Conservation (phyloP, 1,139 yeast genomes). For the Sugiyamaella grinbergsii region DNA sequence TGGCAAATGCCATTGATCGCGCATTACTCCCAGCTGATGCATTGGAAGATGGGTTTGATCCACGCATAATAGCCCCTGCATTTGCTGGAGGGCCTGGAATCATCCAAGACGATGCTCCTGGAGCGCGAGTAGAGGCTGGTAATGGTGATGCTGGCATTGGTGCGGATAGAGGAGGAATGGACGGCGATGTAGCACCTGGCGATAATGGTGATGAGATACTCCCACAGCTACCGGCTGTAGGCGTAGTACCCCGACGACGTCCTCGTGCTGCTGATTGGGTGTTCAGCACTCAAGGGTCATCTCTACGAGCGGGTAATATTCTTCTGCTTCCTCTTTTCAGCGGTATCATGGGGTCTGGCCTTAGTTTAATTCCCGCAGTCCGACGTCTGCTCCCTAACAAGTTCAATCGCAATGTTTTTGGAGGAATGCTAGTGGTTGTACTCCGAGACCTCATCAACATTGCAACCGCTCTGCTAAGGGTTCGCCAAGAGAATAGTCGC, state of each 20-base stretch:
- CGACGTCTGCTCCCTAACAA: conserved; percentile 33
- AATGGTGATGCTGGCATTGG: background rate
- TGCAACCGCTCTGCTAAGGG: conserved; percentile 34
- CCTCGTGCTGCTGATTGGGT: conserved; percentile 36
- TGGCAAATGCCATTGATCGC: conserved; percentile 11
- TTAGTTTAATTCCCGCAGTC: conserved; percentile 29
- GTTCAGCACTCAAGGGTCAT: conserved; percentile 31
- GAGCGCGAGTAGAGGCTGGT: background rate
- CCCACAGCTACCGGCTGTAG: background rate
- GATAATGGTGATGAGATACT: background rate
- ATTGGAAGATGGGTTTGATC: background rate
- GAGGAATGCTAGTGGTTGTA: conserved; percentile 47
- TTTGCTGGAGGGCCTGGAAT: conserved; percentile 5
- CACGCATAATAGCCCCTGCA: background rate
- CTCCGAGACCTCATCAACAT: conserved; percentile 46
- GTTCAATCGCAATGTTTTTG: conserved; percentile 51
- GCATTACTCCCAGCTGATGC: conserved; percentile 15
- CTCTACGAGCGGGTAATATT: conserved; percentile 33
- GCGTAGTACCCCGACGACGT: background rate
- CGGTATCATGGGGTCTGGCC: conserved; percentile 30
- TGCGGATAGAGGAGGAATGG: background rate
- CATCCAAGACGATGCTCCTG: conserved; percentile 15
- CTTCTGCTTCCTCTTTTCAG: conserved; percentile 39
- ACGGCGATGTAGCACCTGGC: background rate
- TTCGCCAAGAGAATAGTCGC: conserved; percentile 32